Conservation (phyloP, 495 filamentous ascomycete genomes). For the Podospora anserina region DNA sequence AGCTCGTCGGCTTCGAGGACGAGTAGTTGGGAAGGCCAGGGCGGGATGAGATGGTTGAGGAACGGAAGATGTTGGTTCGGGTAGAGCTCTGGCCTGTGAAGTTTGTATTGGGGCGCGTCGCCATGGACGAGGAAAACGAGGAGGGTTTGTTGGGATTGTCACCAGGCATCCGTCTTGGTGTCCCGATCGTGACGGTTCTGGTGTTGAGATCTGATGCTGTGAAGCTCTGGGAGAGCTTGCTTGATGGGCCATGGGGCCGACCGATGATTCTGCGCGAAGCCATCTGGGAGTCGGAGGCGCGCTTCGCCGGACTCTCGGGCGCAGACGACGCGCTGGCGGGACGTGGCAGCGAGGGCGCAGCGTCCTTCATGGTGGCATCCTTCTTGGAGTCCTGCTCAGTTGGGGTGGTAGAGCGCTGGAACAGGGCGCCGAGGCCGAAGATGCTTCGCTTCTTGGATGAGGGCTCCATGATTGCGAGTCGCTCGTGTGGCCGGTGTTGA, state of each 20-base stretch:
- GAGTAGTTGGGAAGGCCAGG: conserved; percentile 36
- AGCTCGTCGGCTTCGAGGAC: conserved; percentile 34
- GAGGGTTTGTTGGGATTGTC: conserved; percentile 35
- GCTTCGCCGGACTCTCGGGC: conserved; percentile 38
- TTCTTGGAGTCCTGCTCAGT: conserved; percentile 17
- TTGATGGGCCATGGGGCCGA: conserved; percentile 35
- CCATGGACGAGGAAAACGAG: conserved; percentile 16
- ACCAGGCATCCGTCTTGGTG: conserved; percentile 31
- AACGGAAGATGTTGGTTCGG: conserved; percentile 41
- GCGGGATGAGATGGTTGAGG: conserved; percentile 35
- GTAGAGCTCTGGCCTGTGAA: conserved; percentile 29
- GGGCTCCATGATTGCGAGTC: conserved; percentile 29
- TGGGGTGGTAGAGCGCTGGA: conserved; percentile 26
- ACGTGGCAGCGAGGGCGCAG: conserved; percentile 15
- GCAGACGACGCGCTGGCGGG: conserved; percentile 29
- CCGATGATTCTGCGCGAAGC: conserved; percentile 34
- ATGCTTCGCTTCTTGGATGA: conserved; percentile 31
- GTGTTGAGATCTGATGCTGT: conserved; percentile 29
- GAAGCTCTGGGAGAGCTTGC: conserved; percentile 34
- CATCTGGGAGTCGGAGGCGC: conserved; percentile 35
- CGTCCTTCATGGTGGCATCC: conserved; percentile 9
- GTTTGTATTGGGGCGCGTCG: conserved; percentile 22
- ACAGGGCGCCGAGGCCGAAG: conserved; percentile 31
- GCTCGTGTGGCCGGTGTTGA: conserved; percentile 3
- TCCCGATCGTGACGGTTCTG: conserved; percentile 7